A percentile compares a stretch with the other conserved stretches of the same genome.
phyloP scores from a whole-genome alignment of 495 filamentous ascomycete species.

The Astrothelium macrocarpum region DNA sequence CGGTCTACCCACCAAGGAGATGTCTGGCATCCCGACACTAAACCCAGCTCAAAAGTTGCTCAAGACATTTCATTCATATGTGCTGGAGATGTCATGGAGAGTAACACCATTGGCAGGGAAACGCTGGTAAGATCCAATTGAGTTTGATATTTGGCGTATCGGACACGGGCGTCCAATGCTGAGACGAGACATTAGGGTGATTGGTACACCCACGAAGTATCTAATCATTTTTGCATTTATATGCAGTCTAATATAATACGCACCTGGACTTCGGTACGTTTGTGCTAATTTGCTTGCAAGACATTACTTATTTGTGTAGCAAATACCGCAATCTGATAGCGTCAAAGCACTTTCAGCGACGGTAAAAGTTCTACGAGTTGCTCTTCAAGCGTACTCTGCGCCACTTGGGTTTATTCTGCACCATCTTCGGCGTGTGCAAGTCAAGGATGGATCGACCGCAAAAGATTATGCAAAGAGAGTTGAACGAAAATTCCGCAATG shows the following conservation, averaged over 20 bases:
- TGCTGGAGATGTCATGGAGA: slow-evolving; percentile 9
- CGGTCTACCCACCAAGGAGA: background rate
- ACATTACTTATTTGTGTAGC: background rate
- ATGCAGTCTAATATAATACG: background rate
- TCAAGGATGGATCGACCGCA: background rate
- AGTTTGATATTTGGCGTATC: background rate
- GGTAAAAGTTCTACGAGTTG: background rate
- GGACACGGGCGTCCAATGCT: background rate
- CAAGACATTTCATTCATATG: slow-evolving; percentile 51
- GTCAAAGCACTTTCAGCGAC: background rate
- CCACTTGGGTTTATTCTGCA: background rate
- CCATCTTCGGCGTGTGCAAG: slow-evolving; percentile 2
- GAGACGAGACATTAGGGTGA: background rate
- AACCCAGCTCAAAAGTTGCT: slow-evolving; percentile 56
- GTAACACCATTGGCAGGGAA: background rate
- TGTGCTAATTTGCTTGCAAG: background rate
- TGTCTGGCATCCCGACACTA: slow-evolving; percentile 5
- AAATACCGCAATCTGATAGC: background rate
- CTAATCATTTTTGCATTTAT: background rate
- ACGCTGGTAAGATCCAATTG: slow-evolving; percentile 7
- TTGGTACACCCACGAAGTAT: background rate
- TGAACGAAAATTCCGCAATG: slow-evolving; percentile 9
- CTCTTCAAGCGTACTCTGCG: background rate
- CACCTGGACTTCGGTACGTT: background rate
- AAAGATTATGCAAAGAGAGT: background rate